These are phyloP conservation scores for Penicillium sp. DNA, from an alignment of 2,329 filamentous ascomycete species.

Conservation along the genomic window DNA sequence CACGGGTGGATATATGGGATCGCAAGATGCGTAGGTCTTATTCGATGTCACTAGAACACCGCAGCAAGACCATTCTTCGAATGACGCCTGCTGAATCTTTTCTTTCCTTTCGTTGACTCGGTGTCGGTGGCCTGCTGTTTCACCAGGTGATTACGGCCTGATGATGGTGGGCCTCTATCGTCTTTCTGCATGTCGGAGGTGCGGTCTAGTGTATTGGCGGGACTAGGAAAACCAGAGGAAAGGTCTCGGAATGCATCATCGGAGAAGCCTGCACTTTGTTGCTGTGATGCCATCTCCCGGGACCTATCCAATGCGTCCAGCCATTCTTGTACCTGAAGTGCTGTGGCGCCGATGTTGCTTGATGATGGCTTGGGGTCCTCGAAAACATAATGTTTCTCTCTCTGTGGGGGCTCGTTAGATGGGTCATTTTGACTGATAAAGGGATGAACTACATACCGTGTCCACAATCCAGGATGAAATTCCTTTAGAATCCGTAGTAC, in stretches of 20 bases:
- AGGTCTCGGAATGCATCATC: conserved; percentile 68
- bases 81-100: conserved; percentile 83
- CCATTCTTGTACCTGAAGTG: conserved; percentile 82
- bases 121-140: conserved; percentile 47
- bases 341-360: conserved; percentile 60
- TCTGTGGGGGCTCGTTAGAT: conserved; percentile 52
- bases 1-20: neutral
- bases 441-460: conserved; percentile 64
- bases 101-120: conserved; percentile 58
- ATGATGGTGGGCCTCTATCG: conserved; percentile 25
- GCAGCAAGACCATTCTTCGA: conserved; percentile 92
- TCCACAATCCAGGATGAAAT: conserved; percentile 86
- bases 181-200: conserved; percentile 40
- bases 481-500: conserved; percentile 79
- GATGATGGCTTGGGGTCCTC: conserved; percentile 80
- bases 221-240: conserved; percentile 69
- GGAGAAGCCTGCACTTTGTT: conserved; percentile 61
- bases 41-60: conserved; percentile 60
- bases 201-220: conserved; percentile 45
- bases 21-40: conserved; percentile 9
- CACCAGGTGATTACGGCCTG: conserved; percentile 46
- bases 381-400: conserved; percentile 86
- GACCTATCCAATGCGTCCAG: conserved; percentile 83
- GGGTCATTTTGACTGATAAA: conserved; percentile 14
- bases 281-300: conserved; percentile 75